Conservation (phyloP, 805 yeast genomes). For the Barnettozyma botsteinii region DNA sequence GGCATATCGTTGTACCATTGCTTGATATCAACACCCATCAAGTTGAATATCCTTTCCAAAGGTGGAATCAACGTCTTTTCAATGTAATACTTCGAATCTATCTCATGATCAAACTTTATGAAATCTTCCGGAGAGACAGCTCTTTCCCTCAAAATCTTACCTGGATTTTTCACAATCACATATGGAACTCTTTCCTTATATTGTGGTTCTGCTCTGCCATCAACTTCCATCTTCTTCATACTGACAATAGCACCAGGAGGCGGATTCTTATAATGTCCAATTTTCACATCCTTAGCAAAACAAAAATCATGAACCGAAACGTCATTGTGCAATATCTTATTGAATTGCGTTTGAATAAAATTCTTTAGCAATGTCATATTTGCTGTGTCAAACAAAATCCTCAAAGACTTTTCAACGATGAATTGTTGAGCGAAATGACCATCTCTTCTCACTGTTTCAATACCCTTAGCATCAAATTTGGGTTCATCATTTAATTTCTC, state of each 20-base stretch:
- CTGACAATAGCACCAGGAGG: conserved; percentile 93
- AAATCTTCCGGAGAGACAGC: conserved; percentile 76
- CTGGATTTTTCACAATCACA: conserved; percentile 60
- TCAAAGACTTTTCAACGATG: conserved; percentile 64
- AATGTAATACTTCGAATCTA: conserved; percentile 86
- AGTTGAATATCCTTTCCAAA: conserved; percentile 70
- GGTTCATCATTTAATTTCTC: conserved; percentile 49
- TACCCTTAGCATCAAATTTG: conserved; percentile 90
- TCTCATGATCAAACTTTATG: conserved; percentile 37
- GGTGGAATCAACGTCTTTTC: conserved; percentile 85
- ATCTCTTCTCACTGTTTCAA: conserved; percentile 90
- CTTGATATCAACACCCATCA: conserved; percentile 74
- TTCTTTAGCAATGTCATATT: conserved; percentile 66
- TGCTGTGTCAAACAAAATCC: conserved; percentile 62
- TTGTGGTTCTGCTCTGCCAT: conserved; percentile 76
- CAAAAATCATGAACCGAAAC: conserved; percentile 78
- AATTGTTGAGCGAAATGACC: conserved; percentile 91
- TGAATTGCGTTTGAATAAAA: conserved; percentile 62
- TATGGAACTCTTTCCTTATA: conserved; percentile 86
- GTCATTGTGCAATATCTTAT: conserved; percentile 54
- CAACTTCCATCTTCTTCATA: conserved; percentile 53
- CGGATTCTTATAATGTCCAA: conserved; percentile 77
- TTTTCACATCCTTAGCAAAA: conserved; percentile 83
- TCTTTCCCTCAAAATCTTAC: conserved; percentile 63
- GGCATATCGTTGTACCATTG: conserved; percentile 77